A percentile compares a stretch with the other conserved stretches of the same genome.
phyloP scores from a whole-genome alignment of 202 grass and related monocot genomes.

The Brachypodium distachyon region DNA sequence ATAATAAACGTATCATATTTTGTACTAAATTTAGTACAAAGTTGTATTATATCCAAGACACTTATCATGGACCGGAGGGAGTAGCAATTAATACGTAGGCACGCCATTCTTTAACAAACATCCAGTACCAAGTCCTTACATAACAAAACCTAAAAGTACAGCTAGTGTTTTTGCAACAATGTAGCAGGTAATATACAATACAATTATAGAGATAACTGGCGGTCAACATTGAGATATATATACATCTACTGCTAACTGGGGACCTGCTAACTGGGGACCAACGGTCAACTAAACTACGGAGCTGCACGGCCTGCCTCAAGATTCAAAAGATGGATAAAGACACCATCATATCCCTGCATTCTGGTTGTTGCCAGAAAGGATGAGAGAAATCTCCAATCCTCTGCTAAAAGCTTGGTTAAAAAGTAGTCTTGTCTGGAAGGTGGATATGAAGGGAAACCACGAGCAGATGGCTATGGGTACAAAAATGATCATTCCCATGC shows the following conservation, averaged over 20 bases:
- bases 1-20: too few relatives aligned
- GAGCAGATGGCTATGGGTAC: constrained; percentile 78
- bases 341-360: constrained; percentile 55
- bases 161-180: background rate
- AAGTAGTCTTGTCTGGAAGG: constrained; percentile 88
- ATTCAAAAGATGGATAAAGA: background rate
- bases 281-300: background rate
- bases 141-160: background rate
- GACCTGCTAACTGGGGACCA: constrained; percentile 1
- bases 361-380: constrained; percentile 88
- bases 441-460: constrained; percentile 97
- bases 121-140: background rate
- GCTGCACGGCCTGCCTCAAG: background rate
- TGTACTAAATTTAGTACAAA: too few relatives aligned
- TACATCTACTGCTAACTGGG: constrained; percentile 13
- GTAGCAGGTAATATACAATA: background rate
- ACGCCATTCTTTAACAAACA: background rate
- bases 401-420: constrained; percentile 95
- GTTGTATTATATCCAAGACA: too few relatives aligned
- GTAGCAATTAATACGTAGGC: too few relatives aligned
- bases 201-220: background rate
- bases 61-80: too few relatives aligned
- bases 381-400: constrained; percentile 93
- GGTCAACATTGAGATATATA: constrained; percentile 26
- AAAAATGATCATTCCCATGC: constrained; percentile 83